These are phyloP conservation scores for Mycena vitilis DNA, from an alignment of 768 basidiomycete genomes.

Conservation along the genomic window DNA sequence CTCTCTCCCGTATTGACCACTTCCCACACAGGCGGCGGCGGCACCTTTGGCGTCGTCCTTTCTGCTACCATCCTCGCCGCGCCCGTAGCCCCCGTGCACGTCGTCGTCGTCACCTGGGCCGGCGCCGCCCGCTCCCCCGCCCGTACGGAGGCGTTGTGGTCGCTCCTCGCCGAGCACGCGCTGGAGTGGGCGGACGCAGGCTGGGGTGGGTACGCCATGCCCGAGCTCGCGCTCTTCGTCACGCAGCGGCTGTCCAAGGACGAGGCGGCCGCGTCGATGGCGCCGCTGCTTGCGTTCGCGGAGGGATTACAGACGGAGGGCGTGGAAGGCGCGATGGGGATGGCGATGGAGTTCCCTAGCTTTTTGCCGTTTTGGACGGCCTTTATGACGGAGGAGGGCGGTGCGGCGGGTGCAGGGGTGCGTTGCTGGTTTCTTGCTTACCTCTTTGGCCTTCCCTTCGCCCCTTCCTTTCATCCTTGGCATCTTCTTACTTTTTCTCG, in stretches of 20 bases:
- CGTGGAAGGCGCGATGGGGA: slow-evolving; percentile 40
- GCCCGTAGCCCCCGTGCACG: slow-evolving; percentile 50
- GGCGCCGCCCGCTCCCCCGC: slow-evolving; percentile 38
- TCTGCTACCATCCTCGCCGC: slow-evolving; percentile 50
- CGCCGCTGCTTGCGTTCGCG: slow-evolving; percentile 53
- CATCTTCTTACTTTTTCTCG: not conserved
- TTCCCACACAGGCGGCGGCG: slow-evolving; percentile 51
- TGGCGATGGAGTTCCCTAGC: slow-evolving; percentile 55
- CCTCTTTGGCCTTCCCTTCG: not conserved
- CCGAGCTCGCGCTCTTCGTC: slow-evolving; percentile 54
- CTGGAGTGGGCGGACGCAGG: slow-evolving; percentile 58
- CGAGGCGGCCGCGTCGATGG: slow-evolving; percentile 55
- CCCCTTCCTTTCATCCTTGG: slow-evolving; percentile 6
- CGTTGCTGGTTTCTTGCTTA: slow-evolving; percentile 25
- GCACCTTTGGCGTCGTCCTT: slow-evolving; percentile 59
- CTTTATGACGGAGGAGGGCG: slow-evolving; percentile 46
- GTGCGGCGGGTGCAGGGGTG: slow-evolving; percentile 49
- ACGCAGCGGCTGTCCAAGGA: slow-evolving; percentile 54
- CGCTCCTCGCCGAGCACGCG: slow-evolving; percentile 51
- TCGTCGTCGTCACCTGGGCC: slow-evolving; percentile 48
- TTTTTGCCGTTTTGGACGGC: slow-evolving; percentile 43
- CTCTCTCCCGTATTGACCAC: not conserved
- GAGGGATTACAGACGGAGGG: slow-evolving; percentile 41
- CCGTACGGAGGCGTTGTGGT: slow-evolving; percentile 49
- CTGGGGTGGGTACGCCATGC: slow-evolving; percentile 59